Conservation (phyloP, 1,284 basidiomycete genomes). For the Naganishia albida region DNA sequence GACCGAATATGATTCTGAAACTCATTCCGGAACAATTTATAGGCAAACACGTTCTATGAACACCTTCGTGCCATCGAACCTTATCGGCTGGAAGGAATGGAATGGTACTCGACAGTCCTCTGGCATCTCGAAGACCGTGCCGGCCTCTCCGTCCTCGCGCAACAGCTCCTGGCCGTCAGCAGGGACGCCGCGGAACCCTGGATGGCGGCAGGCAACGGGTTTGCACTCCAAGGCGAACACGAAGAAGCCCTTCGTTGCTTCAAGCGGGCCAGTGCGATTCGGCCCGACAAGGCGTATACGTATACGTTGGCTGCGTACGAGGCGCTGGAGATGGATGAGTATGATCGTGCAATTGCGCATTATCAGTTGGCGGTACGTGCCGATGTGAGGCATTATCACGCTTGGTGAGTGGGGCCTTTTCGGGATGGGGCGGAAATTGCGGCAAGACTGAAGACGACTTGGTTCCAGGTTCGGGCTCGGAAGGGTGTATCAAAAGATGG, state of each 20-base stretch:
- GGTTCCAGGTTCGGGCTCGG: conserved; percentile 86
- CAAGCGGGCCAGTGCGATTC: conserved; percentile 78
- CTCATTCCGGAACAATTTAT: conserved; percentile 41
- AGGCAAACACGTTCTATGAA: conserved; percentile 83
- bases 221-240: conserved; percentile 86
- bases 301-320: conserved; percentile 93
- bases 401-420: conserved; percentile 65
- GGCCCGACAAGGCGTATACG: conserved; percentile 82
- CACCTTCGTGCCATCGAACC: conserved; percentile 76
- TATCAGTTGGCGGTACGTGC: conserved; percentile 85
- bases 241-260: conserved; percentile 89
- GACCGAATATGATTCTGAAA: not conserved
- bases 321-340: conserved; percentile 82
- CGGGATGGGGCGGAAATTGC: conserved; percentile 11
- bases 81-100: conserved; percentile 84
- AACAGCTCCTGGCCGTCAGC: conserved; percentile 79
- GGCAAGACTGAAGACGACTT: conserved; percentile 1
- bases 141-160: conserved; percentile 82
- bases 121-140: conserved; percentile 85
- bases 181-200: conserved; percentile 81
- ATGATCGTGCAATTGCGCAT: conserved; percentile 81
- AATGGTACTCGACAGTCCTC: conserved; percentile 86
- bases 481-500: conserved; percentile 86
- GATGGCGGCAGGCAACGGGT: conserved; percentile 92
- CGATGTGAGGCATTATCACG: conserved; percentile 89